Evolutionary conservation across 2,329 filamentous ascomycete genomes (phyloP).

Genomic region (Talaromyces sp.): DNA sequence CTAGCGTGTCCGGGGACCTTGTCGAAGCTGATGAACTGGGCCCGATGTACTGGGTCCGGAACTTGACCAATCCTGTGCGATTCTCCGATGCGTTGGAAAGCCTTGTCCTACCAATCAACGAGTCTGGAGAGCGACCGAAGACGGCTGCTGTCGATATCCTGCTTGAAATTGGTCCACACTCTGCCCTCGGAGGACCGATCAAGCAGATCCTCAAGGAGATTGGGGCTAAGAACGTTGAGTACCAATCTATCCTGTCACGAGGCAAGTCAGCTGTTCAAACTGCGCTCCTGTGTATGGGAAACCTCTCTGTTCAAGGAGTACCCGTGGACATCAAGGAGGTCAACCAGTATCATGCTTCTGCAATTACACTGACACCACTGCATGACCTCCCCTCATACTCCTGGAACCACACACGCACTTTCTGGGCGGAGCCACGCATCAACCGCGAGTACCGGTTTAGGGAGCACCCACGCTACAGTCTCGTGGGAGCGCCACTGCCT

Average conservation of each 20-base stretch:
- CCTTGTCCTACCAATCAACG: neutral
- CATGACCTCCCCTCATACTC: conserved; percentile 16
- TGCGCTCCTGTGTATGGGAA: neutral
- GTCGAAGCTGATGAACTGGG: neutral
- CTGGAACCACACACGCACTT: conserved; percentile 18
- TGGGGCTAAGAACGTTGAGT: neutral
- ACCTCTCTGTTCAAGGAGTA: neutral
- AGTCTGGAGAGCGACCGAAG: neutral
- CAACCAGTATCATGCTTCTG: neutral
- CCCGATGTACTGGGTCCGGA: neutral
- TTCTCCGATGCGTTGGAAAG: neutral
- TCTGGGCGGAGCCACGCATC: conserved; percentile 20
- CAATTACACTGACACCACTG: neutral
- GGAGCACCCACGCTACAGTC: conserved; percentile 21
- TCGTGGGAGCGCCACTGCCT: neutral
- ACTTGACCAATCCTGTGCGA: neutral
- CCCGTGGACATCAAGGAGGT: neutral
- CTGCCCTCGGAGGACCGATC: neutral
- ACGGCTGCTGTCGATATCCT: neutral
- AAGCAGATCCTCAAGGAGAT: neutral
- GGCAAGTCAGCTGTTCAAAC: neutral
- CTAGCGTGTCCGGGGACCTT: neutral
- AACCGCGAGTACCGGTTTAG: conserved; percentile 17
- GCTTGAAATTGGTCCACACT: conserved; percentile 15
- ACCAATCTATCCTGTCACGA: neutral